Evolutionary conservation across 306 rosid genomes (phyloP).

Genomic region (Coriaria nepalensis): DNA sequence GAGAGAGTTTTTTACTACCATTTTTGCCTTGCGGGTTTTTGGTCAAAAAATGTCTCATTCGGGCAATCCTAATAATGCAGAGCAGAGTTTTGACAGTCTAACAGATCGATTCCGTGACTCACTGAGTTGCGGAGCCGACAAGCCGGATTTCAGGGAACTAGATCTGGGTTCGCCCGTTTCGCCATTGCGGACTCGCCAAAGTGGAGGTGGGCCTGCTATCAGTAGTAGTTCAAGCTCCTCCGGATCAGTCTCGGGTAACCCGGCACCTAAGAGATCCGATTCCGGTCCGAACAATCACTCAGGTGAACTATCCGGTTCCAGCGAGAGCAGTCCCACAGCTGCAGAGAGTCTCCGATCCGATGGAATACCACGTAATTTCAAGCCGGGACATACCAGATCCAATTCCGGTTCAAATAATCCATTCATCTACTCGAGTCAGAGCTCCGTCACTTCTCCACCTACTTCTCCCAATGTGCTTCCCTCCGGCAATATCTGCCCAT

Average conservation of each 20-base stretch:
- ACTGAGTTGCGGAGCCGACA: constrained; percentile 48
- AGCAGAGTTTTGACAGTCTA: constrained; percentile 25
- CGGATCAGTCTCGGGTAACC: constrained; percentile 71
- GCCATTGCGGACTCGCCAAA: constrained; percentile 49
- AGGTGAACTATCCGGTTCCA: constrained; percentile 85
- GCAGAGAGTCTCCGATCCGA: constrained; percentile 37
- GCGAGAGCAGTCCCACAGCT: constrained; percentile 69
- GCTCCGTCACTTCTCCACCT: constrained; percentile 56
- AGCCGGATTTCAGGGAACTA: constrained; percentile 79
- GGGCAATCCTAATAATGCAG: constrained; percentile 38
- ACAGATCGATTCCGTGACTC: constrained; percentile 52
- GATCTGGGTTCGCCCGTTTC: constrained; percentile 96
- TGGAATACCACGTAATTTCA: constrained; percentile 20
- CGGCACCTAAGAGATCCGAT: constrained; percentile 34
- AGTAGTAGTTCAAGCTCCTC: constrained; percentile 89
- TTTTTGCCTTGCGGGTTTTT: background rate
- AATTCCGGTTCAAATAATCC: constrained; percentile 40
- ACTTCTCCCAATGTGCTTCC: constrained; percentile 39
- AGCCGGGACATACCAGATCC: constrained; percentile 57
- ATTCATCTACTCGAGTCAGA: constrained; percentile 45
- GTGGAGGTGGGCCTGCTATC: constrained; percentile 31
- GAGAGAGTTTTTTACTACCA: background rate
- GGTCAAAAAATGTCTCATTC: constrained; percentile 56
- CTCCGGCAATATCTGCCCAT: constrained; percentile 85
- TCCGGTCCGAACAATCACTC: constrained; percentile 51